Evolutionary conservation across 2,329 filamentous ascomycete species (phyloP).

Genomic region (Thermoascus crustaceus): DNA sequence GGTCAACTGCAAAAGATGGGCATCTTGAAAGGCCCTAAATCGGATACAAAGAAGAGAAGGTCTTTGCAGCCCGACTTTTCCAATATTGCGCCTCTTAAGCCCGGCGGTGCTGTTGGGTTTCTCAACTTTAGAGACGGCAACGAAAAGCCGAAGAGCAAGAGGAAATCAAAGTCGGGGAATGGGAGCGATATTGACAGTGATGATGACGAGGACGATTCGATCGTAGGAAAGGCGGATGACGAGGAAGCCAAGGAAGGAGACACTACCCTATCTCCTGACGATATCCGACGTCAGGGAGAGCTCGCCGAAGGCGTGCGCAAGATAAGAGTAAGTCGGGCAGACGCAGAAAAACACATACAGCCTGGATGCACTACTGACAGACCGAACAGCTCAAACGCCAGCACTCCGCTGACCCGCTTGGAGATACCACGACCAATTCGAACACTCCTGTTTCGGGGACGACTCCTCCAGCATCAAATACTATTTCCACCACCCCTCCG

Average conservation of each 20-base stretch:
- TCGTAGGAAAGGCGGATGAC: conserved; percentile 58
- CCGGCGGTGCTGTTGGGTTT: conserved; percentile 82
- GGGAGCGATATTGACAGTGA: conserved; percentile 68
- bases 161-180: conserved; percentile 49
- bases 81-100: conserved; percentile 72
- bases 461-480: conserved; percentile 25
- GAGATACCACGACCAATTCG: conserved; percentile 33
- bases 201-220: conserved; percentile 58
- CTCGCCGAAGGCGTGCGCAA: conserved; percentile 57
- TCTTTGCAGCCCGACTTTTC: conserved; percentile 80
- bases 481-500: conserved; percentile 29
- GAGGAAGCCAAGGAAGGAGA: conserved; percentile 43
- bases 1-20: conserved; percentile 97
- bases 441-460: conserved; percentile 29
- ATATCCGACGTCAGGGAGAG: conserved; percentile 52
- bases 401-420: conserved; percentile 52
- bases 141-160: conserved; percentile 49
- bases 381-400: conserved; percentile 53
- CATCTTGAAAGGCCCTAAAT: conserved; percentile 63
- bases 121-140: conserved; percentile 73
- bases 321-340: conserved; percentile 48
- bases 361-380: conserved; percentile 7
- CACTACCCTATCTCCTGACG: conserved; percentile 49
- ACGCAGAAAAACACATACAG: not conserved
- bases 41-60: conserved; percentile 61